Base-by-base conservation (phyloP, 768 basidiomycete species). In the Lentinula raphanica region DNA sequence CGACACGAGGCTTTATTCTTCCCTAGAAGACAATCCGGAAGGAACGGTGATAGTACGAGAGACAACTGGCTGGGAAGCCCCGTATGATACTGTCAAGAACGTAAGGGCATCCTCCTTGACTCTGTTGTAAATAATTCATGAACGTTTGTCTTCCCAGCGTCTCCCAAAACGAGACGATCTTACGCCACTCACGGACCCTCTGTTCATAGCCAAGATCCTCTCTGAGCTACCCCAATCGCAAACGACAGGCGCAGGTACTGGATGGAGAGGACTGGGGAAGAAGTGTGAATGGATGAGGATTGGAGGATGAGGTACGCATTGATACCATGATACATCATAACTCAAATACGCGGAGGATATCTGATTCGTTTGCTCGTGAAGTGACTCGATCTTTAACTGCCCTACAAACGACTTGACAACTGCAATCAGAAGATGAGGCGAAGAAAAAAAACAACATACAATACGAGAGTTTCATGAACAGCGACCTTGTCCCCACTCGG, bases 1-100 rank as follows among this genome's bases (percentile, higher is more conserved):
- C 64, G 97, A 99, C 66, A 94, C 94, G 0, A 81, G 97, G 40
- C 76, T 97, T 49, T 99, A 91, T 66, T 92, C 96, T 68, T 87
- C 88, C 0, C 93, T 98, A 62, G 68, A 78, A 0, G 81, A 84
- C 0, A 65, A 71, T 8, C 80, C 83, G 6, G n/a, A 38, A 21
- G 36, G 25, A n/a, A 36, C 67, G 83, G 31, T 68, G 8, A 36
- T 98, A 39, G 79, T 98, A 4, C 81, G 91, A 39, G 94, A 98
- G 69, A 76, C 80, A 19, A 86, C 83, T 56, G 97, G 96, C 3
- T 92, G 94, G 88, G 94, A 98, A 72, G 92, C 90, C 19, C 81
- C 87, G 0, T 98, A 97, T 65, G 86, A 88, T 39, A 79, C 79
- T 11, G 83, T 99, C 55, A 91, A 87, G 72, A 74, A 76, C 65